phyloP scores from a whole-genome alignment of 2,329 filamentous ascomycete genomes.

The Trichoderma sp. region DNA sequence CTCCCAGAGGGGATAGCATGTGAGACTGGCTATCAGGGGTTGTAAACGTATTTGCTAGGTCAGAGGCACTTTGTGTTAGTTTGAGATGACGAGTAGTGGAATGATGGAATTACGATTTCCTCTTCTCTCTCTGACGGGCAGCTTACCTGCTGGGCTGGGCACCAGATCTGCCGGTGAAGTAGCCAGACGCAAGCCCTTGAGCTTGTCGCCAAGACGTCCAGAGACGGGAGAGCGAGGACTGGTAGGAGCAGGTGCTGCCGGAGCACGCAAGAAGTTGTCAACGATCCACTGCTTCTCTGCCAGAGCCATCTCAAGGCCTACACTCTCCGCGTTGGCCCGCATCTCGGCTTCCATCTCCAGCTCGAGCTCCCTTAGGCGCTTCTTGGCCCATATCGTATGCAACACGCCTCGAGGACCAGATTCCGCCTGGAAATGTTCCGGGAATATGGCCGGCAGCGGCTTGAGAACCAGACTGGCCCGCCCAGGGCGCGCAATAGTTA shows the following conservation, averaged over 20 bases:
- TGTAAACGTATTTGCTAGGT: constrained; percentile 41
- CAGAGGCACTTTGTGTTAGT: constrained; percentile 11
- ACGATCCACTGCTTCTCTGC: constrained; percentile 86
- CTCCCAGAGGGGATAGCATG: constrained; percentile 36
- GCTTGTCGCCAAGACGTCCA: constrained; percentile 74
- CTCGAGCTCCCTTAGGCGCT: constrained; percentile 72
- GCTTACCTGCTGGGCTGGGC: constrained; percentile 52
- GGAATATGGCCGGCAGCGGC: constrained; percentile 84
- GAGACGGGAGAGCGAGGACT: constrained; percentile 67
- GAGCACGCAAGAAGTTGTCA: constrained; percentile 62
- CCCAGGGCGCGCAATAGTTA: constrained; percentile 60
- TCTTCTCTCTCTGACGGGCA: not conserved
- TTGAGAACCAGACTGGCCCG: constrained; percentile 61
- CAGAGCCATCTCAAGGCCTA: constrained; percentile 80
- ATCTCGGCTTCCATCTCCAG: constrained; percentile 76
- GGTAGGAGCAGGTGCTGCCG: constrained; percentile 33
- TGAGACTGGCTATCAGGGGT: constrained; percentile 38
- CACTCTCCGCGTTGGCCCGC: constrained; percentile 73
- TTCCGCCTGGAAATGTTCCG: constrained; percentile 69
- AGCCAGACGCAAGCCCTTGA: constrained; percentile 75
- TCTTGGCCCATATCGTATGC: constrained; percentile 89
- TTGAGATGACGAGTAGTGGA: constrained; percentile 7
- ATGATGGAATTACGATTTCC: not conserved
- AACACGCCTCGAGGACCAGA: constrained; percentile 78
- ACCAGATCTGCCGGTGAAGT: constrained; percentile 69